These are phyloP conservation scores for Galium porrigens DNA, from an alignment of 305 asterid species.

Conservation along the genomic window DNA sequence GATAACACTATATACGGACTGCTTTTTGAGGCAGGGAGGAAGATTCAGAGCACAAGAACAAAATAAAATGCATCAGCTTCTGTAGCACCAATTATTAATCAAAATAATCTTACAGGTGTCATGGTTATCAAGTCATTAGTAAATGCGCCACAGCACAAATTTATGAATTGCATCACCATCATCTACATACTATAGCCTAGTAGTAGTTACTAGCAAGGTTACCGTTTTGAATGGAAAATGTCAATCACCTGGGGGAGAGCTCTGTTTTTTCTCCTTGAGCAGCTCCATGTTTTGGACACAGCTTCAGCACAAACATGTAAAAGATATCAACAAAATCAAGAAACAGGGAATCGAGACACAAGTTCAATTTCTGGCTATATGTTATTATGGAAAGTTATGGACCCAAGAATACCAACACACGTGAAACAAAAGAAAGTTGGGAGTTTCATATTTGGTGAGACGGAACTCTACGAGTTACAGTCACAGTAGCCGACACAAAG, in stretches of 20 bases:
- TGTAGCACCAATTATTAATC: background rate
- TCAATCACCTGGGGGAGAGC: background rate
- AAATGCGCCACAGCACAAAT: background rate
- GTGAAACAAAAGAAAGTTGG: background rate
- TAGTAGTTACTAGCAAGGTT: too few species aligned
- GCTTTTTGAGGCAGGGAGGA: background rate
- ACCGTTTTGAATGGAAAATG: too few species aligned
- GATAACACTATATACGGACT: background rate
- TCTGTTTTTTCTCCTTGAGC: background rate
- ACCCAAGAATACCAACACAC: background rate
- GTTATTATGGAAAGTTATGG: background rate
- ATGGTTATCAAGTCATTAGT: background rate
- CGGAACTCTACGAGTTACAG: background rate
- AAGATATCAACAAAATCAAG: background rate
- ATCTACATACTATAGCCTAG: background rate
- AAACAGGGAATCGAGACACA: too few species aligned
- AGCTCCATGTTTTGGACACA: background rate
- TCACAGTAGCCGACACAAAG: background rate
- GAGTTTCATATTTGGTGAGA: background rate
- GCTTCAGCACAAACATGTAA: background rate
- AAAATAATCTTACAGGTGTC: too few species aligned
- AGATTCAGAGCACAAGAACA: background rate
- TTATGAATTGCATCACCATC: background rate
- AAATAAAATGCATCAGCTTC: too few species aligned
- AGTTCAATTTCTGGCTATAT: background rate